Conservation (phyloP, 257 asterid species). For the Lavandula angustifolia region DNA sequence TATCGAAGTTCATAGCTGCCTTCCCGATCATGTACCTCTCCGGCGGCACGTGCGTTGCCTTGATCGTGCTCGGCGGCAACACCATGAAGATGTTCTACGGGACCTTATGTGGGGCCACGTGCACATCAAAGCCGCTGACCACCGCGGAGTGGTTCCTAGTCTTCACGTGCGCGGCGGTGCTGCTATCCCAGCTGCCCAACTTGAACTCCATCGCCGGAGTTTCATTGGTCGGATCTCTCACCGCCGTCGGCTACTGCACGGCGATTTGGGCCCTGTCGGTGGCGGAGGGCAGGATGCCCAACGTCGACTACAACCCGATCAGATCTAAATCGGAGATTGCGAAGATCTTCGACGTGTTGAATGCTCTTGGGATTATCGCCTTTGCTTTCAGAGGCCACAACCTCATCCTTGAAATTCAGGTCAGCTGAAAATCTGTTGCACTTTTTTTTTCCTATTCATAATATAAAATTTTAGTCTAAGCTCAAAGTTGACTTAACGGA, state of each 20-base stretch:
- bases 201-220: conserved; percentile 92
- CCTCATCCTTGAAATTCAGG: conserved; percentile 94
- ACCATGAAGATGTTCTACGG: conserved; percentile 62
- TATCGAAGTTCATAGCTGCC: conserved; percentile 44
- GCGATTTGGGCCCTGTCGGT: conserved; percentile 76
- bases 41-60: conserved; percentile 77
- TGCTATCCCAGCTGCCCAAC: conserved; percentile 85
- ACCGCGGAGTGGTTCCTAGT: conserved; percentile 83
- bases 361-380: conserved; percentile 87
- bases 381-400: conserved; percentile 94
- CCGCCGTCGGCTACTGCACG: conserved; percentile 86
- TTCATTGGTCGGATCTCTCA: conserved; percentile 72
- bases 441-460: background rate
- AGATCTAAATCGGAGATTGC: conserved; percentile 34
- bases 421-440: background rate
- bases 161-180: conserved; percentile 73
- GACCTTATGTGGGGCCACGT: conserved; percentile 61
- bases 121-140: conserved; percentile 57
- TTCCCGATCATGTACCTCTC: conserved; percentile 78
- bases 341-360: conserved; percentile 58
- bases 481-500: background rate
- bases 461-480: background rate
- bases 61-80: conserved; percentile 80
- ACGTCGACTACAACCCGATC: conserved; percentile 65
- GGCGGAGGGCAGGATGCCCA: conserved; percentile 58